These are phyloP conservation scores for Spiraea crenata DNA, from an alignment of 331 rosid species.

Conservation along the genomic window DNA sequence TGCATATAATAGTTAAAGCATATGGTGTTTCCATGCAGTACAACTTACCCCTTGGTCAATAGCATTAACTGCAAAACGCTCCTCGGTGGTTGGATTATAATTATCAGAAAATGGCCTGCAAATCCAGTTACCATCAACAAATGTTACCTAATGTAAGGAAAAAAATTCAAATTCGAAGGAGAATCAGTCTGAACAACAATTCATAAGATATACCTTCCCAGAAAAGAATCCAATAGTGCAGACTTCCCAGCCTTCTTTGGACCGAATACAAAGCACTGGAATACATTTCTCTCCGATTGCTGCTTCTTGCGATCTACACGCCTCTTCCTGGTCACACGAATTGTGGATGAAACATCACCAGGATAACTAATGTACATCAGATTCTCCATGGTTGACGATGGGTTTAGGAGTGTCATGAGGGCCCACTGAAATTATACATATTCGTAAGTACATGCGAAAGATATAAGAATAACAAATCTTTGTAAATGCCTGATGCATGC, in stretches of 20 bases:
- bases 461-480: background rate
- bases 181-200: slow-evolving; percentile 7
- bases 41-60: slow-evolving; percentile 72
- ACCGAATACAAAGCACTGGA: slow-evolving; percentile 94
- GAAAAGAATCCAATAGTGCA: slow-evolving; percentile 71
- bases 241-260: slow-evolving; percentile 92
- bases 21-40: background rate
- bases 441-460: background rate
- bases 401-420: slow-evolving; percentile 85
- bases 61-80: slow-evolving; percentile 76
- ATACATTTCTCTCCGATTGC: slow-evolving; percentile 71
- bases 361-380: slow-evolving; percentile 82
- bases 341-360: slow-evolving; percentile 71
- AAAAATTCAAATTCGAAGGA: background rate
- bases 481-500: background rate
- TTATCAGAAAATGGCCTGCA: slow-evolving; percentile 75
- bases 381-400: slow-evolving; percentile 77
- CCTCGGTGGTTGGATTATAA: slow-evolving; percentile 69
- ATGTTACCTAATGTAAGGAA: slow-evolving; percentile 2
- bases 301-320: slow-evolving; percentile 86
- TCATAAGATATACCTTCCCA: slow-evolving; percentile 61
- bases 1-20: slow-evolving; percentile 10
- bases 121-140: slow-evolving; percentile 30
- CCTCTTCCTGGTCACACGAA: slow-evolving; percentile 75
- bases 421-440: slow-evolving; percentile 71